Base-by-base conservation (phyloP, 2,329 filamentous ascomycete species). In the Paramyrothecium sp. region DNA sequence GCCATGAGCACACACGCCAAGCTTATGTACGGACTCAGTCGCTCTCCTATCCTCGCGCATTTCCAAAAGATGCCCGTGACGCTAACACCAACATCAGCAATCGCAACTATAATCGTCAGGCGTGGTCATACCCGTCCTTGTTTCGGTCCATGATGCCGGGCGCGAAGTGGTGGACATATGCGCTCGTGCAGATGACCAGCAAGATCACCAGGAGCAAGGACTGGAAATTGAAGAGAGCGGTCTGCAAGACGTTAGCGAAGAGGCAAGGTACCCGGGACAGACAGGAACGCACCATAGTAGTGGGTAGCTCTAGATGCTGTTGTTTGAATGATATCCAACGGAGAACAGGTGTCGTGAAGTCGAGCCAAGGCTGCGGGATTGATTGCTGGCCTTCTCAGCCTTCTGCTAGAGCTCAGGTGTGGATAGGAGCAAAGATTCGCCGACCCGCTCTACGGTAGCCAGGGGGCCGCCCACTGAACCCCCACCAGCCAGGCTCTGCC, bases 201-300 rank as follows among this genome's bases (percentile, higher is more conserved):
- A 99, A 87, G 68, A 99, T 87, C 65, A 97, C 94, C 67, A 98
- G 86, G 67, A 99, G 86, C 66, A 98, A 89, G 58, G 92, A 96
- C 76, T 97, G 92, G 81, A 99, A 98, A 79, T 98, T 98, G 88
- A 99, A 97, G 69, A 99, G 89, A 56, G 95, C 95, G 58, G 95
- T 90, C 95, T 97, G 69, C 26, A 23, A 20, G 17, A 61, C 52
- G 44, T 30, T 57, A 34, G 51, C 26, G 21, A 54, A 34, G 38
- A 44, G 20, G 17, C 49, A 17, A 26, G 3, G 21, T 19, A 49
- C 34, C 38, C 23, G 21, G 22, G 17, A 2, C 7, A 55, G 48
- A 51, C 30, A 17, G 20, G n/a, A 38, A 16, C 56, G 41, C 63
- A 71, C 70, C 70, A 72, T 72, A 8, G 57, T 69, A 53, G 48